Base-by-base conservation (phyloP, 1,139 yeast genomes). In the Hemisphaericaspora xylanilytica region DNA sequence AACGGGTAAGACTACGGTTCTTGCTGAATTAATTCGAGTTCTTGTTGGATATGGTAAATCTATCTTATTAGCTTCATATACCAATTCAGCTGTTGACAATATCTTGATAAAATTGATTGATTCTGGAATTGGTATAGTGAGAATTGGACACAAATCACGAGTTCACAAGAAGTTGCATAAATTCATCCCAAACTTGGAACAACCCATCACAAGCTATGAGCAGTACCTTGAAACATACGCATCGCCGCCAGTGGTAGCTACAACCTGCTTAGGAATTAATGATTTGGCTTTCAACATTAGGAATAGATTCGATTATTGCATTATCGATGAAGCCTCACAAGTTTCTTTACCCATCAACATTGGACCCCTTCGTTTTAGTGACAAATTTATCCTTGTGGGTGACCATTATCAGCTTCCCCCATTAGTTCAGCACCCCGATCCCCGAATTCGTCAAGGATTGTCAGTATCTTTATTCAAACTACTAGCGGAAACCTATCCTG, bases 41-140 rank as follows among this genome's bases (percentile, higher is more conserved):
- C 61, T 92, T 26, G 85, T 83, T 0, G 59, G 61, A 1, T 72
- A 72, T 27, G 80, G 79, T 2, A 85, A 85, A 51, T 69, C 86
- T 0, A 84, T 92, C 0, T 65, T 92, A 31, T 63, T 94, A 36
- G 78, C 97, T 0, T 86, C 96, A 0, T 89, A 87, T 55, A 92
- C 99, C 0, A 95, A 92, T 56, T 85, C 97, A 0, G 97, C 98
- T 0, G 97, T 94, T 6, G 98, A 92, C 56, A 92, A 92, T 49
- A 87, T 94, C 40, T 64, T 92, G 37, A 62, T 86, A 33, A 92
- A 92, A 56, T 62, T 92, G 12, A 68, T 73, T 21, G 73, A 73
- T 26, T 55, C 50, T 37, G 61, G 55, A 0, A 64, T 82, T 3
- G 73, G 69, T 6, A 73, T 83, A 13, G 54, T 81, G 4, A 58